A percentile compares a stretch with the other conserved stretches of the same genome.
These are phyloP conservation scores for Castanea mollissima DNA, from an alignment of 306 rosid species.

Conservation along the genomic window DNA sequence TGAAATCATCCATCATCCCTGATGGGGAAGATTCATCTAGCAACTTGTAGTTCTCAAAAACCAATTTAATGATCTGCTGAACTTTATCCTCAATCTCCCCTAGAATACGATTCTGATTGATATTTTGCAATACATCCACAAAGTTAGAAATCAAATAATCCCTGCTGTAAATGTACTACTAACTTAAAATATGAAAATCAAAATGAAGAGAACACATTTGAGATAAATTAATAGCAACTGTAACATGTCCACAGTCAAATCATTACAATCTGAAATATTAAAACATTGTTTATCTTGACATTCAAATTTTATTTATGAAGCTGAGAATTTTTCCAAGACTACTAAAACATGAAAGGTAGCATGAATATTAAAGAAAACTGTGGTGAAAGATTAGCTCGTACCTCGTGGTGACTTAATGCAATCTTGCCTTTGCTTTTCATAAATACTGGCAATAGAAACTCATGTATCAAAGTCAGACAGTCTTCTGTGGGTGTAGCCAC, in stretches of 20 bases:
- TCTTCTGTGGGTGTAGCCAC: conserved; percentile 44
- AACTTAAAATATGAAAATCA: neutral
- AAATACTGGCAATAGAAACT: conserved; percentile 22
- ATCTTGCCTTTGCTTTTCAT: conserved; percentile 19
- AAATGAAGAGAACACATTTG: too few relatives aligned
- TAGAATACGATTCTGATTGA: conserved; percentile 34
- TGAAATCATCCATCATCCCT: conserved; percentile 28
- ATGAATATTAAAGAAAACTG: neutral
- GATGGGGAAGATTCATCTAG: conserved; percentile 30
- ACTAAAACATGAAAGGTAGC: neutral
- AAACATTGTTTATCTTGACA: neutral
- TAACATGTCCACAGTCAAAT: neutral
- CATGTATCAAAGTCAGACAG: conserved; percentile 29
- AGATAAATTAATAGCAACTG: too few relatives aligned
- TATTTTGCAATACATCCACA: neutral
- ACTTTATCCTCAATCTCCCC: conserved; percentile 32
- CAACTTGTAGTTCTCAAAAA: conserved; percentile 41
- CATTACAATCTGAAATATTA: neutral
- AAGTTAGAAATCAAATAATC: neutral
- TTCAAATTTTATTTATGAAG: neutral
- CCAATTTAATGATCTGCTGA: conserved; percentile 29
- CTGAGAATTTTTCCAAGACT: neutral
- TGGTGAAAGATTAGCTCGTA: neutral
- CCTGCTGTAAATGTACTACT: neutral
- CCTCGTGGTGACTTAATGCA: conserved; percentile 34